Conservation (phyloP, 306 rosid species). For the Malus sieversii region DNA sequence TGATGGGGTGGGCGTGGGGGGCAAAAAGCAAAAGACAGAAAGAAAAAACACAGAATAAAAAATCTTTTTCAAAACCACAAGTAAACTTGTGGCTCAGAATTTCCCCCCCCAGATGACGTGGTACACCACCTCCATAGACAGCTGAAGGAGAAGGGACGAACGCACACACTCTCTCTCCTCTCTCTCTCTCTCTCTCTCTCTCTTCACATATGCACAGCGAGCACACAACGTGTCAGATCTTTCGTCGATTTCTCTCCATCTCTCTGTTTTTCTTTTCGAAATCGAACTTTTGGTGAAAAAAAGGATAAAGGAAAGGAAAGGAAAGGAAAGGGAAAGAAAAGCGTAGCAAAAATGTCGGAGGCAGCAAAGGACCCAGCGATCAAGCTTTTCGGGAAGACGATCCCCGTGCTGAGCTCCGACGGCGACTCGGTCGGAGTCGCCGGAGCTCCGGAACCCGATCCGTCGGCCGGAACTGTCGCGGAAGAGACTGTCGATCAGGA, state of each 20-base stretch:
- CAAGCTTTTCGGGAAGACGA: constrained; percentile 59
- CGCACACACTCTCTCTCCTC: not conserved
- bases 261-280: not conserved
- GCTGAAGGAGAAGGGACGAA: constrained; percentile 12
- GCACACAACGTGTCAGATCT: constrained; percentile 32
- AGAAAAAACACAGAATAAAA: not conserved
- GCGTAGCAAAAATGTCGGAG: constrained; percentile 38
- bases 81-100: constrained; percentile 44
- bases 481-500: constrained; percentile 18
- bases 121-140: constrained; percentile 14
- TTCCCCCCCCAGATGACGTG: constrained; percentile 25
- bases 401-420: constrained; percentile 27
- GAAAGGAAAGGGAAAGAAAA: not conserved
- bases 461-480: not conserved
- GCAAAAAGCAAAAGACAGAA: not conserved
- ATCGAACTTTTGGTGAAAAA: not conserved
- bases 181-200: not conserved
- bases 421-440: not conserved
- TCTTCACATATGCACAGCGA: not conserved
- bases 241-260: constrained; percentile 7
- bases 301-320: not conserved
- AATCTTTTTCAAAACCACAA: constrained; percentile 33
- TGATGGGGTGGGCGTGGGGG: not conserved
- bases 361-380: constrained; percentile 51
- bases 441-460: constrained; percentile 11